Evolutionary conservation across 352 stramenopile species (phyloP), one percentile per base, ranked within the genome.

Genomic region (Phytophthora syringae): DNA sequence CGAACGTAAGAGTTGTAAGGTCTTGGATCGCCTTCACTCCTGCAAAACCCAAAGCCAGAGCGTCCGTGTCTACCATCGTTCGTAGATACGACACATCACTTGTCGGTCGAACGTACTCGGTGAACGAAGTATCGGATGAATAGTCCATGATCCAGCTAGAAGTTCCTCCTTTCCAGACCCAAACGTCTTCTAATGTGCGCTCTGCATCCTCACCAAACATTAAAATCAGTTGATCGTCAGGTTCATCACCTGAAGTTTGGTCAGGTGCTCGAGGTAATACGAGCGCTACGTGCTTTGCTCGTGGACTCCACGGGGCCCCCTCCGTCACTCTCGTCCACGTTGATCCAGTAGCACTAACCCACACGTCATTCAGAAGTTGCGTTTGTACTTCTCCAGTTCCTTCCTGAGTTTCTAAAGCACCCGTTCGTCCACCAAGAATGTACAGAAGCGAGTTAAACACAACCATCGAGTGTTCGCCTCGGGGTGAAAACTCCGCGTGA

Each of bases 11-110:
- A 12, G 63, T 52, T 12, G 82, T 87, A 12, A 98, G 80, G 21
- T 98, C 88, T 34, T 60, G 48, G 56, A 98, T 90, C 27, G 80
- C 92, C 10, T 79, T 68, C 25, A 98, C 74, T 15, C 89, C 86
- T 7, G 71, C 76, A 27, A 44, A 49, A 36, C 78, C 58, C 36
- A 98, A 76, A 7, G 70, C 64, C 1, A 58, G n/a, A 7, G 87
- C 76, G 49, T 96, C 70, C 0, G 69, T 43, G 24, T 72, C 57
- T 4, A 70, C 80, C 55, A 97, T 85, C 18, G 71, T 79, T 28
- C 64, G 70, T 12, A 93, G 47, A 50, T 77, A 81, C 3, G 66
- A 57, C 37, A 93, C 78, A 47, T 74, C 67, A 40, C 80, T 88
- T 22, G 61, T 73, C 0, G 77, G 67, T 11, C 67, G 64, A 45